Evolutionary conservation across 129 eudicot genomes (phyloP), one percentile per base, ranked within the genome.

Genomic region (Erigeron canadensis): DNA sequence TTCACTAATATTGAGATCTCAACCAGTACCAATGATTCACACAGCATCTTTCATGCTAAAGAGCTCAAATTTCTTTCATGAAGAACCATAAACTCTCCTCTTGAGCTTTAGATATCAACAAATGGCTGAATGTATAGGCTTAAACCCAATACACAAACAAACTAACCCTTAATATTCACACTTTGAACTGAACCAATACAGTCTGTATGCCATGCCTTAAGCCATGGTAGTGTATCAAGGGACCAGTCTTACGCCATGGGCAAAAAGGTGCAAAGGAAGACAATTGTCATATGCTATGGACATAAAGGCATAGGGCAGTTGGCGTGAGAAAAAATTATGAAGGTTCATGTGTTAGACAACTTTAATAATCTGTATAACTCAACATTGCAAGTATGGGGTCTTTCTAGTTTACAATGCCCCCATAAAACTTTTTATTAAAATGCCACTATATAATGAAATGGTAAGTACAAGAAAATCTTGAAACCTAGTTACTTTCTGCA

Each of bases 401-500:
- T n/a, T n/a, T n/a, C n/a, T 21, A 59, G 43, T 59, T 57, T 12
- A 57, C 23, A 8, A 5, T 71, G 7, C 17, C 28, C 50, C 50
- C 38, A 51, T 19, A 69, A 10, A 56, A n/a, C 23, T 57, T 19
- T 22, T 28, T 10, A 40, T 6, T 22, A 6, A 7, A 65, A 6
- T 17, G 60, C 7, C 18, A 50, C 28, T 54, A 8, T 12, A 70
- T 12, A 21, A 13, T 54, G 17, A 48, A 51, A 11, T 28, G 34
- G 3, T 28, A 28, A 23, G 54, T 38, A 39, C 39, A 39, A 69
- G 15, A 18, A 70, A 70, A 70, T 53, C 54, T 39, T 39, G 40
- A 41, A 16, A 18, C 54, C 64, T 19, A 11, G 65, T 42, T 15
- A 15, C 18, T 57, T 70, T 71, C 63, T 58, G 64, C 66, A 42